Conservation (phyloP, 1,284 basidiomycete genomes). For the Caloboletus firmus region DNA sequence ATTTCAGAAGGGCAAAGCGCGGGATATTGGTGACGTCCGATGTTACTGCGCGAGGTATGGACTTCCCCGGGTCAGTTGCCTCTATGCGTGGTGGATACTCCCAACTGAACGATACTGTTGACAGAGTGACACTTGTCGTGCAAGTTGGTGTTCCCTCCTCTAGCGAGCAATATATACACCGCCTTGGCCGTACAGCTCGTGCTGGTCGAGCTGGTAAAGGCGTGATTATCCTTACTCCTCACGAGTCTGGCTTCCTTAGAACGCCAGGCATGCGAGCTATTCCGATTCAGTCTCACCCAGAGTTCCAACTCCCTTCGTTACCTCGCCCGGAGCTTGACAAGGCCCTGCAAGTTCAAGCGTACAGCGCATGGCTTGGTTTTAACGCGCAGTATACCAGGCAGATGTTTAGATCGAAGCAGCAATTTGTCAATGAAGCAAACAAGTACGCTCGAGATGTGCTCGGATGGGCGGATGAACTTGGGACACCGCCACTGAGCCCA, state of each 20-base stretch:
- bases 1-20: constrained; percentile 47
- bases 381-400: constrained; percentile 49
- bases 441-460: constrained; percentile 46
- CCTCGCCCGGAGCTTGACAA: constrained; percentile 33
- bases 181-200: constrained; percentile 88
- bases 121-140: constrained; percentile 57
- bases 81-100: constrained; percentile 48
- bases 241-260: constrained; percentile 56
- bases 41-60: constrained; percentile 89
- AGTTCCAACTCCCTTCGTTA: constrained; percentile 24
- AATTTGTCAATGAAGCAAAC: constrained; percentile 46
- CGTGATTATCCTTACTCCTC: constrained; percentile 55
- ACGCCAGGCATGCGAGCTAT: constrained; percentile 43
- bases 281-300: constrained; percentile 37
- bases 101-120: constrained; percentile 8
- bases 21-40: constrained; percentile 82
- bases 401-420: constrained; percentile 43
- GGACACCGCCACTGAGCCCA: constrained; percentile 46
- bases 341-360: constrained; percentile 51
- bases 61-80: constrained; percentile 73
- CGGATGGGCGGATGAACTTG: constrained; percentile 39
- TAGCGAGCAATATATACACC: constrained; percentile 84
- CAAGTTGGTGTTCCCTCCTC: constrained; percentile 79
- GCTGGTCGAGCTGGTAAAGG: constrained; percentile 72
- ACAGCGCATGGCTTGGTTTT: constrained; percentile 59